phyloP scores from a whole-genome alignment of 1,284 basidiomycete genomes.

The Apiotrichum mycotoxinovorans region DNA sequence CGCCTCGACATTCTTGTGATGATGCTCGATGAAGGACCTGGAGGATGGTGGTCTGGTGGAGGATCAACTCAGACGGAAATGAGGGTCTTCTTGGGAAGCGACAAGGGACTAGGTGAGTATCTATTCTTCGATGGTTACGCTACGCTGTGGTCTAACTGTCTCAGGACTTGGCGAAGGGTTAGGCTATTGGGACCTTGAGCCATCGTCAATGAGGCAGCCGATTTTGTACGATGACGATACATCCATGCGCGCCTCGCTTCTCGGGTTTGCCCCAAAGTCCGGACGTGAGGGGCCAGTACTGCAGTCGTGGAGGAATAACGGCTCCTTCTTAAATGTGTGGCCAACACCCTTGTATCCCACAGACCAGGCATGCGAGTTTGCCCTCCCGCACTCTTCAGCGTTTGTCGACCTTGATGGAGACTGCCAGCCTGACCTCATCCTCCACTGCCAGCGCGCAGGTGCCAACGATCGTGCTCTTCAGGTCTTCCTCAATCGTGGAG shows the following conservation, averaged over 20 bases:
- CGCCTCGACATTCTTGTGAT: conserved; percentile 85
- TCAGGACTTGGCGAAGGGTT: neutral
- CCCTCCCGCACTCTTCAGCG: conserved; percentile 88
- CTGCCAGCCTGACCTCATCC: conserved; percentile 78
- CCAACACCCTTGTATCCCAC: conserved; percentile 4
- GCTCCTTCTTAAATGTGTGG: conserved; percentile 20
- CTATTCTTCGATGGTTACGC: neutral
- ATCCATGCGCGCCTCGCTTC: conserved; percentile 80
- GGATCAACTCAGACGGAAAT: conserved; percentile 56
- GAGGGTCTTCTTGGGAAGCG: conserved; percentile 61
- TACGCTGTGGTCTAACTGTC: neutral
- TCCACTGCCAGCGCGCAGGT: conserved; percentile 64
- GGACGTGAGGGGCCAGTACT: conserved; percentile 30
- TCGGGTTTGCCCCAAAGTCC: conserved; percentile 59
- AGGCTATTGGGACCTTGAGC: conserved; percentile 21
- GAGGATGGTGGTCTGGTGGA: conserved; percentile 50
- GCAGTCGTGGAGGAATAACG: conserved; percentile 25
- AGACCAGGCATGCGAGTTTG: conserved; percentile 60
- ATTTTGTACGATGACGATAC: conserved; percentile 82
- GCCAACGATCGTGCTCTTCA: conserved; percentile 10
- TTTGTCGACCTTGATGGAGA: conserved; percentile 95
- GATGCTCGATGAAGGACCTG: conserved; percentile 54
- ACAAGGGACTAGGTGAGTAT: conserved; percentile 62
- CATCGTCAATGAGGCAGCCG: conserved; percentile 58
- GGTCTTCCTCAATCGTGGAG: conserved; percentile 54